Base-by-base conservation (phyloP, 345 rosid genomes). In the Erysimum cheiranthoides region DNA sequence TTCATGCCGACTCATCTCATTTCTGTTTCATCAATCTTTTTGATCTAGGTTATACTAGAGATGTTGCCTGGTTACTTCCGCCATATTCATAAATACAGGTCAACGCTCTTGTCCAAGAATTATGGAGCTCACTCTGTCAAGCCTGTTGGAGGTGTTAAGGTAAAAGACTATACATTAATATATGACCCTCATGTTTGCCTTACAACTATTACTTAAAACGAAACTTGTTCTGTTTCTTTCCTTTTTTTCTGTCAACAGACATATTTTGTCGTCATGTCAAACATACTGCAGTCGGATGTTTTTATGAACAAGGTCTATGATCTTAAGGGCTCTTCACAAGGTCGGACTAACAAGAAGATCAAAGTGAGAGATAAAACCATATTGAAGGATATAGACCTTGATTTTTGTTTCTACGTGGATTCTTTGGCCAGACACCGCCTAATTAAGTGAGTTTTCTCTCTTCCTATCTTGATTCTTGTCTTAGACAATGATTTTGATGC, bases 321-420 rank as follows among this genome's bases (percentile, higher is more conserved):
- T 77, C 89, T 90, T 3, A 86, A 86, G 78, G 92, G 89, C 47
- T 87, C 89, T 16, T 74, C 75, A 8, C 80, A 77, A 81, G 90
- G 95, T 14, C 78, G 92, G 3, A 79, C 62, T 18, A 47, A 28
- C 4, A 81, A 68, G 53, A 86, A 71, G 57, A 38, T 61, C 45
- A 79, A 70, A 79, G 64, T 78, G 8, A 79, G 81, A 39, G 90
- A 83, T 38, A 84, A 82, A 54, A 77, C 73, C 16, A 69, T 86
- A 3, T 66, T 74, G 27, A 86, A 87, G 74, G 90, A 87, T 30
- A 46, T 57, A 5, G 90, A 84, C 70, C 82, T 87, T 35, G 85
- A 83, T 67, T 87, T 85, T 74, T 42, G 71, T 65, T 87, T 86
- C 82, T 84, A 84, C 61, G 59, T 87, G 3, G 86, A 84, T 25